Percentiles rank a stretch among this genome's conserved stretches.
These are phyloP conservation scores for Erysimum cheiranthoides DNA, from an alignment of 345 rosid genomes.

Conservation along the genomic window DNA sequence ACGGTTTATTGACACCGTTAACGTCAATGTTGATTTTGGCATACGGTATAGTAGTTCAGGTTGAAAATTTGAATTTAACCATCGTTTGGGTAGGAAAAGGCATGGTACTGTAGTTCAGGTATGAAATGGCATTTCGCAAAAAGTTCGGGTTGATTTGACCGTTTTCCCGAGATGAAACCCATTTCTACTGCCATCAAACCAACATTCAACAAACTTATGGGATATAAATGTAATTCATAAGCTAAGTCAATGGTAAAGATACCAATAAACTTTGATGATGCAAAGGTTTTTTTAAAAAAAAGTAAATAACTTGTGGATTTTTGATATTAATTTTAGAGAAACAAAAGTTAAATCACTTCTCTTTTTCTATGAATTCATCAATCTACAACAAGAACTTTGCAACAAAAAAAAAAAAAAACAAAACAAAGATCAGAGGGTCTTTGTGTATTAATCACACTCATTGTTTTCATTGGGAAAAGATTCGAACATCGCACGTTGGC, in stretches of 20 bases:
- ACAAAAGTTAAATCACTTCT: slow-evolving; percentile 27
- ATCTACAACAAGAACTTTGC: slow-evolving; percentile 35
- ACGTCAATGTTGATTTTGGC: no score
- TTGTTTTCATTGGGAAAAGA: slow-evolving; percentile 35
- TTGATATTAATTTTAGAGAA: slow-evolving; percentile 29
- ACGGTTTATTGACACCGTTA: no score
- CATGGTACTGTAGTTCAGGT: no score
- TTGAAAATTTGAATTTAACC: no score
- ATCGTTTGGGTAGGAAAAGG: no score
- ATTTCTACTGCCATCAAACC: slow-evolving; percentile 18
- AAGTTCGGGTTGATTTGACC: no score
- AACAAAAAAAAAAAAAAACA: background rate
- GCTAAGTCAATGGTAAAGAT: background rate
- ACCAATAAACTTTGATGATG: slow-evolving; percentile 7
- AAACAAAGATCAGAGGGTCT: slow-evolving; percentile 26
- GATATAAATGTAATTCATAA: background rate
- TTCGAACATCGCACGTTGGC: slow-evolving; percentile 45
- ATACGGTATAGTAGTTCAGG: no score
- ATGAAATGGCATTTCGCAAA: no score
- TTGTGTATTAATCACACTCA: slow-evolving; percentile 4
- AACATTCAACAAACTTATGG: slow-evolving; percentile 4
- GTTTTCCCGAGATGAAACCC: slow-evolving; percentile 9
- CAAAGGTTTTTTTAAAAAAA: background rate
- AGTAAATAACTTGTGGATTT: slow-evolving; percentile 18
- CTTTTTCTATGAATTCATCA: slow-evolving; percentile 33